Conservation (phyloP, 2,329 filamentous ascomycete genomes). For the Thermothelomyces thermophilus region DNA sequence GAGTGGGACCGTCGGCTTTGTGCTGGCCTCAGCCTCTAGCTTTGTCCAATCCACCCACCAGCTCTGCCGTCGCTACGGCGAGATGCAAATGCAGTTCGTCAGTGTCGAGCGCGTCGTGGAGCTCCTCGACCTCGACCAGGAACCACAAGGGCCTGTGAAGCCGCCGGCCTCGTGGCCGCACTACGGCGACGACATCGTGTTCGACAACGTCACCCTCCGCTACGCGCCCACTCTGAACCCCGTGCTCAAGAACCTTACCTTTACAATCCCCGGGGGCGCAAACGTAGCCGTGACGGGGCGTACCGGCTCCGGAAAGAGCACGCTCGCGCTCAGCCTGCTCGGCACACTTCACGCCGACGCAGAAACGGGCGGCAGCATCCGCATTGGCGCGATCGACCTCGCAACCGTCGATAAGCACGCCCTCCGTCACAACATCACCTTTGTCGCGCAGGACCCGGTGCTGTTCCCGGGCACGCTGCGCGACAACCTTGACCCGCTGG, state of each 20-base stretch:
- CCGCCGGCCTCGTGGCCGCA: slow-evolving; percentile 74
- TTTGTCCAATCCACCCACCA: slow-evolving; percentile 65
- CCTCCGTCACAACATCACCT: slow-evolving; percentile 52
- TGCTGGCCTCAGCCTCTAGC: slow-evolving; percentile 63
- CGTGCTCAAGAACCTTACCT: slow-evolving; percentile 60
- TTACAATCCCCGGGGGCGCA: slow-evolving; percentile 62
- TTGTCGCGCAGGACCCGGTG: slow-evolving; percentile 59
- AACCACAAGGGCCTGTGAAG: slow-evolving; percentile 57
- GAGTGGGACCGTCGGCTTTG: slow-evolving; percentile 75
- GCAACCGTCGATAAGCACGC: slow-evolving; percentile 46
- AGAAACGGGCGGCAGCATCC: slow-evolving; percentile 39
- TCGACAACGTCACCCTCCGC: slow-evolving; percentile 69
- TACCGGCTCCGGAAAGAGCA: slow-evolving; percentile 84
- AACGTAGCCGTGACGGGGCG: slow-evolving; percentile 68
- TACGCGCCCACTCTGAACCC: slow-evolving; percentile 75
- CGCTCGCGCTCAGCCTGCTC: slow-evolving; percentile 54
- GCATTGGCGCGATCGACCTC: slow-evolving; percentile 49
- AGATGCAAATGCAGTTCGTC: slow-evolving; percentile 86
- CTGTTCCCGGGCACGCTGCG: slow-evolving; percentile 53
- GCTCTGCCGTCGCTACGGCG: slow-evolving; percentile 73
- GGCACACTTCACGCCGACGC: slow-evolving; percentile 43
- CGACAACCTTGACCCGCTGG: slow-evolving; percentile 63
- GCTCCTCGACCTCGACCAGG: slow-evolving; percentile 70
- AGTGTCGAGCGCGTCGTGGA: slow-evolving; percentile 83
- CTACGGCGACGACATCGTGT: slow-evolving; percentile 63